Percentiles rank a stretch among this genome's conserved stretches.
Conservation (phyloP, 345 rosid genomes). For the Aquilaria sinensis region DNA sequence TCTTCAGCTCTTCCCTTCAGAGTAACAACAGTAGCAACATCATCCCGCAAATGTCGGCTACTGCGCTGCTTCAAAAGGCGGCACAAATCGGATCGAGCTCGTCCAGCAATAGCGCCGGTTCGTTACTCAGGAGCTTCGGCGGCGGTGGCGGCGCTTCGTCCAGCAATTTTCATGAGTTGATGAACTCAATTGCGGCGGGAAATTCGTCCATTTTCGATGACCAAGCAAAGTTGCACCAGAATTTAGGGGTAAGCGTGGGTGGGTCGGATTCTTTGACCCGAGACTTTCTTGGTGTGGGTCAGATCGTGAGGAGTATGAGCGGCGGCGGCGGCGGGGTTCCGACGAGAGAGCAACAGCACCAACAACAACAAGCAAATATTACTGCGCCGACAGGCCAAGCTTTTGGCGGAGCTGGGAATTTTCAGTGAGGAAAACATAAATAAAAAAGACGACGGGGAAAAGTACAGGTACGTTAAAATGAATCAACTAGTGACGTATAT, state of each 20-base stretch:
- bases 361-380: slow-evolving; percentile 18
- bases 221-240: slow-evolving; percentile 22
- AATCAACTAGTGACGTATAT: neutral
- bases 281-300: slow-evolving; percentile 82
- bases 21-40: slow-evolving; percentile 22
- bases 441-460: neutral
- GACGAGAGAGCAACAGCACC: slow-evolving; percentile 22
- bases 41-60: slow-evolving; percentile 62
- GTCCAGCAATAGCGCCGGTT: slow-evolving; percentile 37
- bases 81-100: slow-evolving; percentile 74
- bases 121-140: slow-evolving; percentile 46
- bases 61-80: slow-evolving; percentile 79
- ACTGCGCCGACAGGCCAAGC: slow-evolving; percentile 33
- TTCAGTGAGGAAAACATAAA: slow-evolving; percentile 9
- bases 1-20: slow-evolving; percentile 46
- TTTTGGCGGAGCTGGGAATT: slow-evolving; percentile 18
- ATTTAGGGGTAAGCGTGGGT: slow-evolving; percentile 17
- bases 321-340: slow-evolving; percentile 27
- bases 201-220: slow-evolving; percentile 31
- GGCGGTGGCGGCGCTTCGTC: slow-evolving; percentile 21
- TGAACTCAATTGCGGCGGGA: slow-evolving; percentile 45
- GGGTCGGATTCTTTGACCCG: slow-evolving; percentile 58
- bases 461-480: slow-evolving; percentile 22
- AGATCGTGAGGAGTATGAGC: slow-evolving; percentile 44
- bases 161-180: slow-evolving; percentile 46